Percentiles rank a stretch among this genome's conserved stretches.
phyloP scores from a whole-genome alignment of 164 flowering plant species.

The Magnolia kwangsiensis region DNA sequence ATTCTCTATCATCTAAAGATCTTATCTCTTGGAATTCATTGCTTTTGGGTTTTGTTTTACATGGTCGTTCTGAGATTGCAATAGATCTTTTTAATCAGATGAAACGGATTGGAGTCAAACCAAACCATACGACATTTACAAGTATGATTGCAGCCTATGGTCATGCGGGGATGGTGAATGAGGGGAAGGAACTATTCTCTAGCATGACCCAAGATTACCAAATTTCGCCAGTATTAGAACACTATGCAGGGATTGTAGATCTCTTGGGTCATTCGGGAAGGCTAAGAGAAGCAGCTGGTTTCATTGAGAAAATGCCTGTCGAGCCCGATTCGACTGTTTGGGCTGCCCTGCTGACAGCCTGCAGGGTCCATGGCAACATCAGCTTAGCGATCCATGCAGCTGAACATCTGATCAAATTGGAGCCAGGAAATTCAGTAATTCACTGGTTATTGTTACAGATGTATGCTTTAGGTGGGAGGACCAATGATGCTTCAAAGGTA shows the following conservation, averaged over 20 bases:
- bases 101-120: constrained; percentile 17
- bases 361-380: constrained; percentile 25
- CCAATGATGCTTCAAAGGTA: constrained; percentile 12
- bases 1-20: constrained; percentile 16
- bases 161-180: constrained; percentile 24
- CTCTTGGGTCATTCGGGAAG: constrained; percentile 27
- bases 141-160: constrained; percentile 22
- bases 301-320: constrained; percentile 22
- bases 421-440: constrained; percentile 13
- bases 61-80: constrained; percentile 18
- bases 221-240: constrained; percentile 23
- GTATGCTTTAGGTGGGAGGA: constrained; percentile 21
- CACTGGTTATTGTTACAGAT: constrained; percentile 14
- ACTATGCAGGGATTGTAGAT: constrained; percentile 25
- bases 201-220: constrained; percentile 22
- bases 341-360: constrained; percentile 26
- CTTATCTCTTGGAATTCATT: constrained; percentile 28
- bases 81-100: constrained; percentile 19
- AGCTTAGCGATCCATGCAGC: constrained; percentile 24
- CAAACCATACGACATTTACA: constrained; percentile 24
- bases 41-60: constrained; percentile 23
- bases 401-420: constrained; percentile 21
- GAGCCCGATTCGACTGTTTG: constrained; percentile 24
- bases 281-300: constrained; percentile 22
- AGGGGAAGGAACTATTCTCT: constrained; percentile 24